Conservation (phyloP, 2,329 filamentous ascomycete species). For the Fusarium luffae region DNA sequence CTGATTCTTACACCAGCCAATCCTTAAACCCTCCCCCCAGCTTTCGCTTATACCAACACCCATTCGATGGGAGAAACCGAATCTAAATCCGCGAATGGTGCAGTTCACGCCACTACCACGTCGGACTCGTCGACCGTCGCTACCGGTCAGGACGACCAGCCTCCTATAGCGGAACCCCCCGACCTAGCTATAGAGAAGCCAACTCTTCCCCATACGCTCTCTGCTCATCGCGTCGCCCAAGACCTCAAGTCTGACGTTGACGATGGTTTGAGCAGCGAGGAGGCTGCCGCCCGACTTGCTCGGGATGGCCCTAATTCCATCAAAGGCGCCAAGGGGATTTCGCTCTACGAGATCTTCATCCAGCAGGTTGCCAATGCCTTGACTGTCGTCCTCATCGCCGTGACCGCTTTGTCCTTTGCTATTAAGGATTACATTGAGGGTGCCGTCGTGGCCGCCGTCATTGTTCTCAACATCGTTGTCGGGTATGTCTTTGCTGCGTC, state of each 20-base stretch:
- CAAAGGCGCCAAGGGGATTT: constrained; percentile 76
- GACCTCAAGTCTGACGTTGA: constrained; percentile 57
- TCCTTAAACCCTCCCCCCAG: constrained; percentile 11
- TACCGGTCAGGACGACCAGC: constrained; percentile 52
- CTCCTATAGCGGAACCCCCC: constrained; percentile 54
- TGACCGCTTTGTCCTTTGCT: constrained; percentile 76
- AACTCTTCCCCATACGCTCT: constrained; percentile 51
- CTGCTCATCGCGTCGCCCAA: constrained; percentile 50
- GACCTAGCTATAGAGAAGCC: constrained; percentile 53
- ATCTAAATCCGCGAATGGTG: constrained; percentile 55
- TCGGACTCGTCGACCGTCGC: constrained; percentile 53
- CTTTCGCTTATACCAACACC: constrained; percentile 46
- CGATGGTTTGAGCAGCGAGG: constrained; percentile 71
- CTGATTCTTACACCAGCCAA: constrained; percentile 25
- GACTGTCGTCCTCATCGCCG: constrained; percentile 78
- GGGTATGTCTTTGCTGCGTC: constrained; percentile 59
- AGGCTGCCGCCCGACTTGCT: constrained; percentile 73
- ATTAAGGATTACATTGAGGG: constrained; percentile 73
- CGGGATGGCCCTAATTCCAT: constrained; percentile 77
- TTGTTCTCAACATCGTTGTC: constrained; percentile 74
- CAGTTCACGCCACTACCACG: constrained; percentile 53
- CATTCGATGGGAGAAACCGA: constrained; percentile 58
- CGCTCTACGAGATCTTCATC: constrained; percentile 79
- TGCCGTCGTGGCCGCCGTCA: constrained; percentile 71
- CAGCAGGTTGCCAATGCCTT: constrained; percentile 82